These are phyloP conservation scores for Termitomyces sp. DNA, from an alignment of 768 basidiomycete genomes.

Conservation along the genomic window DNA sequence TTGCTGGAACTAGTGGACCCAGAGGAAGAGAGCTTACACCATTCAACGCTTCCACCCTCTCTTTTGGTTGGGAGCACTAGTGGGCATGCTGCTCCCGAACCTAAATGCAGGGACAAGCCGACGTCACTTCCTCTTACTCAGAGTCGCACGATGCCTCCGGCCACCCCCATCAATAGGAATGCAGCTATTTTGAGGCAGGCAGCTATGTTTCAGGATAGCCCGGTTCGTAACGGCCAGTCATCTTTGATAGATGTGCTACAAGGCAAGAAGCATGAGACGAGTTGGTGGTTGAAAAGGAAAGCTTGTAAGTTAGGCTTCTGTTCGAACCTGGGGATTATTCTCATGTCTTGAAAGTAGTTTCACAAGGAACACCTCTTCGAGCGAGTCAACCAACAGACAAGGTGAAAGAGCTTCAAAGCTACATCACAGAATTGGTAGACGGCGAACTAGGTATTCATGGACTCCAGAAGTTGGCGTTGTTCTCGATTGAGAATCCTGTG, in stretches of 20 bases:
- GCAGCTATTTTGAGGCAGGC: constrained; percentile 64
- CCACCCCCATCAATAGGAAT: constrained; percentile 61
- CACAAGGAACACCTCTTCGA: constrained; percentile 40
- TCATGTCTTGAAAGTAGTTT: constrained; percentile 34
- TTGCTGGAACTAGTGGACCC: constrained; percentile 82
- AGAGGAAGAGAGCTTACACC: constrained; percentile 52
- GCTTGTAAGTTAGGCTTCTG: constrained; percentile 42
- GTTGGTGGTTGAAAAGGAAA: constrained; percentile 83
- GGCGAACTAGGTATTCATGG: constrained; percentile 44
- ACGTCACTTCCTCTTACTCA: constrained; percentile 27
- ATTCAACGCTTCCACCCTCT: constrained; percentile 50
- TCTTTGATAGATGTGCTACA: constrained; percentile 67
- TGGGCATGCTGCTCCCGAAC: constrained; percentile 22
- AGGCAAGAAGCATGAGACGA: constrained; percentile 60
- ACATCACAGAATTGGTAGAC: constrained; percentile 48
- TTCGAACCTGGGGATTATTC: neutral
- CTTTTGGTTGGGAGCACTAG: constrained; percentile 38
- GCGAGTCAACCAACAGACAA: constrained; percentile 32
- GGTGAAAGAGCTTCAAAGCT: constrained; percentile 44
- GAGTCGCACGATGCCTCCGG: constrained; percentile 32
- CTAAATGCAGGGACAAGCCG: constrained; percentile 35
- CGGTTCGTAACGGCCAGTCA: constrained; percentile 45
- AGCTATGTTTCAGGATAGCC: constrained; percentile 79
- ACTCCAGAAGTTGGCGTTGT: constrained; percentile 60
- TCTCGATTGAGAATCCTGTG: constrained; percentile 57